Evolutionary conservation across 1,139 yeast genomes (phyloP).

Genomic region (Pichia sp.): DNA sequence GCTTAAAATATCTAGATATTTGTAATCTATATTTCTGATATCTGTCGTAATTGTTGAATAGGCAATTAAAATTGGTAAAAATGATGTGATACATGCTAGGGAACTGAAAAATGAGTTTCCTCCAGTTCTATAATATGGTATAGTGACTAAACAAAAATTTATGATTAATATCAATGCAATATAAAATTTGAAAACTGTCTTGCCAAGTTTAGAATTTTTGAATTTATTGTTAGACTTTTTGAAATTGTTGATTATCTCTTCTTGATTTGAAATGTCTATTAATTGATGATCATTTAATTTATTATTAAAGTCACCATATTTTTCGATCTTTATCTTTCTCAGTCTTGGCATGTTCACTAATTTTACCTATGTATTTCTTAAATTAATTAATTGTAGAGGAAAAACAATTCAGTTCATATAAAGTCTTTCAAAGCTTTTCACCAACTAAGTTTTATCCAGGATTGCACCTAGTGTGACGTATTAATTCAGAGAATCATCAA

Average conservation of each 20-base stretch:
- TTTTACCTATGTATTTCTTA: too few species aligned
- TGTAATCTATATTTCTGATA: background rate
- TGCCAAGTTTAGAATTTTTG: constrained; percentile 1
- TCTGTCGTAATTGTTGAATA: constrained; percentile 15
- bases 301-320: constrained; percentile 14
- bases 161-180: constrained; percentile 17
- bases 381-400: too few species aligned
- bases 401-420: too few species aligned
- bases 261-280: constrained; percentile 23
- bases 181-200: constrained; percentile 10
- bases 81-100: constrained; percentile 18
- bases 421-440: too few species aligned
- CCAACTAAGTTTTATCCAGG: too few species aligned
- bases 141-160: constrained; percentile 20
- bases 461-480: too few species aligned
- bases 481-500: too few species aligned
- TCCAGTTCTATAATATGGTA: constrained; percentile 23
- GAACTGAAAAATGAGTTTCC: constrained; percentile 21
- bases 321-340: constrained; percentile 20
- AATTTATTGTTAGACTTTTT: constrained; percentile 3
- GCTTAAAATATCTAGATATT: background rate
- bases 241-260: constrained; percentile 16
- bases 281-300: constrained; percentile 14
- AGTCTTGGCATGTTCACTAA: constrained; percentile 28
- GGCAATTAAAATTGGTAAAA: constrained; percentile 11